Evolutionary conservation across 2,329 filamentous ascomycete species (phyloP), one percentile per base, ranked within the genome.

Genomic region (Albophoma yamanashiensis): DNA sequence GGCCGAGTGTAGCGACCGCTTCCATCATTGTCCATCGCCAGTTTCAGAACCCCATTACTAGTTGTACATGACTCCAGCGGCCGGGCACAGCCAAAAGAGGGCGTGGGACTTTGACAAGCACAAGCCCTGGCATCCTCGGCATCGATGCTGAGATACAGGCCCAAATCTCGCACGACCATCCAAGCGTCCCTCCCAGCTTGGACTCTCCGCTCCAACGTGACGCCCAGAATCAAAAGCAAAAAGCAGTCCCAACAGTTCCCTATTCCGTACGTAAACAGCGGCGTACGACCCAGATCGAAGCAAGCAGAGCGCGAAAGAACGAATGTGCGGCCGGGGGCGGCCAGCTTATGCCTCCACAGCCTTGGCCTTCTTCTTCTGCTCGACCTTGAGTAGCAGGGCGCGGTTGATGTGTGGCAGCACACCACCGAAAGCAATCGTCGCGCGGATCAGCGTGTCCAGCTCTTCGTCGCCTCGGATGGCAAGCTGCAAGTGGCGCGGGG

Each of bases 391-490:
- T 68, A 99, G 82, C 67, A 99, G 82, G 17, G 94, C 94, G 69
- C 94, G 90, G 83, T 99, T 97, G 86, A 99, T 99, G 79, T 97
- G 93, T 65, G 94, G 94, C 71, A 99, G 81, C 36, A 99, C 94
- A 88, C 94, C 94, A 81, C 94, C 94, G 68, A 95, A 97, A 62
- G 94, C 94, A 71, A 99, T 99, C 64, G 94, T 99, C 61, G 94
- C 94, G 70, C 92, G 90, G 74, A 99, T 97, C 61, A 99, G 83
- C 31, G 92, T 97, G 75, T 99, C 94, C 68, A 99, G 83, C 78
- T 99, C 94, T 79, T 99, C 94, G 76, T 99, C 94, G 72, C 94
- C 94, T 71, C 94, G 92, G 73, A 99, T 99, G 70, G 94, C 94
- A 64, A 99, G 89, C 78, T 99, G 94, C 66, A 99, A 81, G 77